Evolutionary conservation across 148 eudicot species (phyloP).

Genomic region (Vaccinium darrowii): DNA sequence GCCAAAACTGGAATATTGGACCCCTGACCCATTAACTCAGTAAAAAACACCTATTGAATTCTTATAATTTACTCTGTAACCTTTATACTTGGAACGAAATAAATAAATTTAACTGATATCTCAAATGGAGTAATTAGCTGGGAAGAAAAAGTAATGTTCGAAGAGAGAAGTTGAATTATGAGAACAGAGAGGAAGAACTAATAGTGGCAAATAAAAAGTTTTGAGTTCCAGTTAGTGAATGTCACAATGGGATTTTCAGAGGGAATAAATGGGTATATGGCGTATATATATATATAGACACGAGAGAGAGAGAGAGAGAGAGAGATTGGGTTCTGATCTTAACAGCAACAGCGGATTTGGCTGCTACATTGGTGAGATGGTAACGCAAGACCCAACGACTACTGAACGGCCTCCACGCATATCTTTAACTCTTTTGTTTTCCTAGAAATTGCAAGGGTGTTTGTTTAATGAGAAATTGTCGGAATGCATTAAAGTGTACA

Average conservation of each 20-base stretch:
- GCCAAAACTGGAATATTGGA: neutral
- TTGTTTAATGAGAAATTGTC: too few relatives aligned
- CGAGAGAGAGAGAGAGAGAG: neutral
- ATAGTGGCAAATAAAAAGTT: neutral
- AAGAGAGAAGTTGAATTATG: neutral
- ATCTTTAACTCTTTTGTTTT: neutral
- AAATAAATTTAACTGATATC: neutral
- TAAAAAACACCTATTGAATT: neutral
- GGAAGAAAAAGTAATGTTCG: neutral
- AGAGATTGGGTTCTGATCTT: slow-evolving; percentile 10
- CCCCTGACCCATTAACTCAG: neutral
- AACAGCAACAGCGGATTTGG: slow-evolving; percentile 19
- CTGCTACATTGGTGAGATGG: slow-evolving; percentile 19
- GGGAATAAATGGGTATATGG: neutral
- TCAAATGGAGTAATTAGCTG: neutral
- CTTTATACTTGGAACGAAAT: neutral
- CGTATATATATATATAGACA: neutral
- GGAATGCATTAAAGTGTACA: too few relatives aligned
- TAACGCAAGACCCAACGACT: neutral
- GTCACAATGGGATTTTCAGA: neutral
- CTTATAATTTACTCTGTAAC: neutral
- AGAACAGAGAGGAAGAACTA: neutral
- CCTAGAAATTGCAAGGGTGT: too few relatives aligned
- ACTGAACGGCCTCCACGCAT: neutral
- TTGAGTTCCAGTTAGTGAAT: neutral